These are phyloP conservation scores for Atalantia buxifolia DNA, from an alignment of 345 rosid genomes.

Conservation along the genomic window DNA sequence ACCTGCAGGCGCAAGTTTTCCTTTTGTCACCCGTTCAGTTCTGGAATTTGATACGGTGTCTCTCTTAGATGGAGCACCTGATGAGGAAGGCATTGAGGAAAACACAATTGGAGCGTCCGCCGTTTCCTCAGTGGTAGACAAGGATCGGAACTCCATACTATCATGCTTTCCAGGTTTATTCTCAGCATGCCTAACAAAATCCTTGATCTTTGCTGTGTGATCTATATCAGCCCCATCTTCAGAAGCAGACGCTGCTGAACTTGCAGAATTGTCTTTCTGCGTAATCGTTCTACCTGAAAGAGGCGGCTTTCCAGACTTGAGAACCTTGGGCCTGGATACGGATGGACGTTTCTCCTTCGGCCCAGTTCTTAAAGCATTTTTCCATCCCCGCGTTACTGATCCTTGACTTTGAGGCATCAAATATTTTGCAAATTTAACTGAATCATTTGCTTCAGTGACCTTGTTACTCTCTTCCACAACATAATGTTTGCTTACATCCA, in stretches of 20 bases:
- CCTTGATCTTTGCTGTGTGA: conserved; percentile 40
- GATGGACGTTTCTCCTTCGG: conserved; percentile 55
- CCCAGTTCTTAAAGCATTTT: conserved; percentile 44
- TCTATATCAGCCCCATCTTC: conserved; percentile 32
- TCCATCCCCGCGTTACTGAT: conserved; percentile 61
- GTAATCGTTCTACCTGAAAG: conserved; percentile 42
- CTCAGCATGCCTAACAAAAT: conserved; percentile 36
- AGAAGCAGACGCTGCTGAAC: conserved; percentile 32
- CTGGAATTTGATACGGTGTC: conserved; percentile 31
- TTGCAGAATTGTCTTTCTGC: conserved; percentile 40
- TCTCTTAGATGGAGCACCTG: conserved; percentile 43
- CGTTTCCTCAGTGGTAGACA: conserved; percentile 40
- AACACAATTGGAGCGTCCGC: conserved; percentile 43
- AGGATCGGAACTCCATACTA: conserved; percentile 29
- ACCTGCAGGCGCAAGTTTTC: conserved; percentile 40
- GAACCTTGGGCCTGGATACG: conserved; percentile 50
- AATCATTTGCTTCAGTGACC: conserved; percentile 49
- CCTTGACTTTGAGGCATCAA: conserved; percentile 67
- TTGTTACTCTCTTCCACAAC: conserved; percentile 48
- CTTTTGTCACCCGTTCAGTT: conserved; percentile 35
- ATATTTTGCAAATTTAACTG: conserved; percentile 58
- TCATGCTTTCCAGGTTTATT: conserved; percentile 38
- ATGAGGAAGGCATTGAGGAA: conserved; percentile 42
- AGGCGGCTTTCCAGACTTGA: conserved; percentile 56
- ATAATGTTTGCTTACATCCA: conserved; percentile 98